Base-by-base conservation (phyloP, 116 monocot species). In the Papilionanthe hybrid region DNA sequence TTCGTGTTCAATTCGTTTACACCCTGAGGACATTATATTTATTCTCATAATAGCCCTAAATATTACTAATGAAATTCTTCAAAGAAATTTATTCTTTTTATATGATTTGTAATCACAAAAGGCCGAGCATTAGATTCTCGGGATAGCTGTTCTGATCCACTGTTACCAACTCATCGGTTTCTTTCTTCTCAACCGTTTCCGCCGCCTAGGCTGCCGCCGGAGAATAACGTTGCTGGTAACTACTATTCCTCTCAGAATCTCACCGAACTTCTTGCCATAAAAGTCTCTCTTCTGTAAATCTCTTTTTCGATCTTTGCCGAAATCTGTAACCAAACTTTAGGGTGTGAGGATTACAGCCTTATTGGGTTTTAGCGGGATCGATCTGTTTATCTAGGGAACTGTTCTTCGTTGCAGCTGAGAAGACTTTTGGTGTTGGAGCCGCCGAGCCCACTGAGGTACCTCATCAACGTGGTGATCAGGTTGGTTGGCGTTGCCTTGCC, bases 401-500 rank as follows among this genome's bases (percentile, higher is more conserved):
- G 53, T 23, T 44, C 47, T 47, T 43, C 55, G 28, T 19, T 55
- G n/a, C 81, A 79, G 72, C 57, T 82, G 72, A 71, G 82, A 78
- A 76, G 30, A 76, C 29, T 77, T 63, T 87, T 94, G 92, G 92
- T 94, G 84, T 63, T 97, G 77, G 91, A 89, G 78, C 83, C 91
- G 55, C 94, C 97, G 78, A 82, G 87, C n/a, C 83, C 85, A 68
- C 55, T 88, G 83, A 72, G 94, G 60, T 97, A 97, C 89, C 65
- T 92, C 81, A 76, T 92, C 45, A 94, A 92, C 28, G 89, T 88
- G 7, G 85, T 78, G 69, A 89, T 97, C 81, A 97, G 94, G 94
- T 83, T 91, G 81, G 81, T 79, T 73, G 96, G 96, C 4, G 94
- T 96, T 0, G 88, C 94, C 13, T 80, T 97, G 15, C 97, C 97